Evolutionary conservation across 179 eudicot genomes (phyloP).

Genomic region (Pouteria campechiana): DNA sequence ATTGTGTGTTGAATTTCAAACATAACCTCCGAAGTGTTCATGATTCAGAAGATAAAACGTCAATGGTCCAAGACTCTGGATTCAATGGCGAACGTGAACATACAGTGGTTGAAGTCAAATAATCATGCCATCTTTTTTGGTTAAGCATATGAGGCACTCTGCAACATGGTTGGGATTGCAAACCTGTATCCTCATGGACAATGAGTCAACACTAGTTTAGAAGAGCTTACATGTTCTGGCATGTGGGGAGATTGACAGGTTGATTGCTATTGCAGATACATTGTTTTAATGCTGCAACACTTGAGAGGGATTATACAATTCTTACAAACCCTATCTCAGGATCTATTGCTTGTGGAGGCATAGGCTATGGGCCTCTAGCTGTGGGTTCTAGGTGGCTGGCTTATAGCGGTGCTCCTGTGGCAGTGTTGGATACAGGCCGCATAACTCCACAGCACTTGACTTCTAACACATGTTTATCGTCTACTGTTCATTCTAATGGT

Average conservation of each 20-base stretch:
- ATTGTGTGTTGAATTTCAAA: no score
- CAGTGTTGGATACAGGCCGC: slow-evolving; percentile 35
- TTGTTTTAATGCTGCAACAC: slow-evolving; percentile 73
- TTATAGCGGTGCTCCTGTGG: slow-evolving; percentile 68
- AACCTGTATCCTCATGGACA: no score
- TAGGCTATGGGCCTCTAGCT: slow-evolving; percentile 80
- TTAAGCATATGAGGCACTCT: no score
- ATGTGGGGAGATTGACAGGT: not conserved
- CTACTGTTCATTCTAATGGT: slow-evolving; percentile 49
- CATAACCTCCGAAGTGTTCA: no score
- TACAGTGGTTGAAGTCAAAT: no score
- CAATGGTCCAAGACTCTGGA: no score
- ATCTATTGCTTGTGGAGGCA: slow-evolving; percentile 40
- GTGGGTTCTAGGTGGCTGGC: slow-evolving; percentile 93
- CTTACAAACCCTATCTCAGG: slow-evolving; percentile 62
- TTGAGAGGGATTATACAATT: slow-evolving; percentile 70
- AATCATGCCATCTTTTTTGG: no score
- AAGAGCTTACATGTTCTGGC: no score
- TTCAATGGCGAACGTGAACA: no score
- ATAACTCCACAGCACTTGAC: slow-evolving; percentile 61
- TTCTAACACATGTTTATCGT: slow-evolving; percentile 38
- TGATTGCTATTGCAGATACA: slow-evolving; percentile 39
- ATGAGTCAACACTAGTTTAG: no score
- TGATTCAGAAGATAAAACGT: no score
- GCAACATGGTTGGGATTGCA: no score